Base-by-base conservation (phyloP, 352 stramenopile genomes). In the Pseudoperonospora humuli region DNA sequence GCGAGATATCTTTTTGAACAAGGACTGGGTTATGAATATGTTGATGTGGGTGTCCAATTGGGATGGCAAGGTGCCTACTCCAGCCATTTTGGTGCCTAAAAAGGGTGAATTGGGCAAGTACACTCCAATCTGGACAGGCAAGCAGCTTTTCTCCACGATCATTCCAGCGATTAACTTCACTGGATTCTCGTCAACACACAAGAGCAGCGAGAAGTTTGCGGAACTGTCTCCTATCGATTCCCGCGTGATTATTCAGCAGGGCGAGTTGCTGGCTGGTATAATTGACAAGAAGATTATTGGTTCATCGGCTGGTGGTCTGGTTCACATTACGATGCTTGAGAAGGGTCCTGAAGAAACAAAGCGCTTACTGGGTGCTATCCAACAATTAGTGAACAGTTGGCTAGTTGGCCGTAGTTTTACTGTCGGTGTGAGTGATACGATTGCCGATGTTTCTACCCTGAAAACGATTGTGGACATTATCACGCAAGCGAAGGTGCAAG, bases 231-330 rank as follows among this genome's bases (percentile, higher is more conserved):
- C 87, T 17, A 92, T 97, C 25, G 96, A 99, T 57, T 97, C 95
- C 39, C 63, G 92, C 39, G 96, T 99, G n/a, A 93, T 97, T 43
- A 97, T 99, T 24, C 83, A 98, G 49, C 85, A 97, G 42, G 96
- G 96, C 44, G 89, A 98, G 56, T 58, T 99, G 2, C 57, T 99
- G 10, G 88, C 93, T 57, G 97, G 97, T 55, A 97, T 97, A 25
- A 96, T 99, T 65, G 96, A 99, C 65, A 99, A 99, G 73, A 98
- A 98, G 59, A 96, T 89, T 14, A 97, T 99, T 61, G 97, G 96
- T 58, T 97, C 92, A 10, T 95, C 91, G 39, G 96, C 76, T 26
- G 96, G 96, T 51, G 95, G 95, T 58, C 72, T 99, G 17, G 96
- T 99, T 39, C 97, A 99, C 67, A 97, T 96, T 17, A 94, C 85